Evolutionary conservation across 1,284 basidiomycete genomes (phyloP), one percentile per base, ranked within the genome.

Genomic region (Ganoderma sinense): DNA sequence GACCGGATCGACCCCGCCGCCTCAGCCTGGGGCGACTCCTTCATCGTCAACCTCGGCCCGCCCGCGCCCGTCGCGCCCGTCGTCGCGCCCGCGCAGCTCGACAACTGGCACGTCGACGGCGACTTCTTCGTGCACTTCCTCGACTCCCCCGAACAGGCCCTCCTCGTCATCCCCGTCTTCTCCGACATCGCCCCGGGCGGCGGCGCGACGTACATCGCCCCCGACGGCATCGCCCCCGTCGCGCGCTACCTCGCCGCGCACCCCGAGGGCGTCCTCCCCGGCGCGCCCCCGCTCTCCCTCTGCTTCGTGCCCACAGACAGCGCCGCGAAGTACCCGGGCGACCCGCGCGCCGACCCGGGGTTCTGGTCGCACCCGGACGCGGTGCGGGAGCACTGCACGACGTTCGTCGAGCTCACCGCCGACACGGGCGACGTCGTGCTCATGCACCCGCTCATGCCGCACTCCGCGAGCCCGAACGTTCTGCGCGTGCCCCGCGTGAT

Each of bases 51-150:
- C 75, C 78, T 91, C 26, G 88, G 88, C 36, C 84, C 80, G 18
- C 80, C 83, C 10, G 83, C 84, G 58, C 78, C 83, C 59, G 83
- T 84, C 68, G 77, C 36, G 71, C 77, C 75, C 18, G 75, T 70
- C 71, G 14, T 82, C 48, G 77, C 80, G 33, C 86, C 86, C 8
- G 74, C 78, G 66, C 82, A 87, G 69, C 77, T 90, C 68, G 84
- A 84, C 71, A 89, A 89, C 73, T 91, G 88, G 88, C 88, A 91
- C 77, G 87, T 89, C 62, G 88, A 89, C 77, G 89, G 88, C 41
- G 89, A 90, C 75, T 90, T 89, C 76, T 90, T 89, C 77, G 84
- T 88, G 48, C 88, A 90, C 78, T 90, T 83, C 77, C 84, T 90
- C 64, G 88, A 90, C 75, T 89, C 88, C 23, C 88, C 87, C 5